These are phyloP conservation scores for Hyphopichia pseudoburtonii DNA, from an alignment of 1,139 yeast genomes.

Conservation along the genomic window DNA sequence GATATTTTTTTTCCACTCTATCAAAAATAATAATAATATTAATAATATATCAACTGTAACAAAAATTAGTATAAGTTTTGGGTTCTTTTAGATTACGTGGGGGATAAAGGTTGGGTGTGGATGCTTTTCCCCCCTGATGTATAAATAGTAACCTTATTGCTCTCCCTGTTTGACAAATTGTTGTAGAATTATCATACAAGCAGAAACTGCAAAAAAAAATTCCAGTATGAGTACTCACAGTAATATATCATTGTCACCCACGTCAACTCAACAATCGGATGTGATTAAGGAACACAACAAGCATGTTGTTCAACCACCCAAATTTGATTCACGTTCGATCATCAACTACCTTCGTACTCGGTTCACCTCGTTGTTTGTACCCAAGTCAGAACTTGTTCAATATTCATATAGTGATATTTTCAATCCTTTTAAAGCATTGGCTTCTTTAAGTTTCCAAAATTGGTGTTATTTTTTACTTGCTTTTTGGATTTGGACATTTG, in stretches of 20 bases:
- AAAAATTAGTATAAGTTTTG: no score
- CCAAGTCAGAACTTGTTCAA: constrained; percentile 27
- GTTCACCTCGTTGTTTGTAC: constrained; percentile 30
- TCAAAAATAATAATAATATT: no score
- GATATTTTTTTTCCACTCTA: no score
- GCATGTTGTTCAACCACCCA: constrained; percentile 35
- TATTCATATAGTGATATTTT: constrained; percentile 18
- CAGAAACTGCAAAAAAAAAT: no score
- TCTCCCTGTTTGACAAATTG: no score
- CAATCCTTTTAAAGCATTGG: constrained; percentile 36
- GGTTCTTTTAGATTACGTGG: no score
- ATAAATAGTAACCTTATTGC: no score
- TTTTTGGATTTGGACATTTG: constrained; percentile 61
- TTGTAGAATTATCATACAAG: no score
- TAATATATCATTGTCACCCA: neutral
- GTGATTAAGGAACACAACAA: constrained; percentile 24
- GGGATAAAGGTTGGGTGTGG: no score
- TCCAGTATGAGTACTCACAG: no score
- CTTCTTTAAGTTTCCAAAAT: constrained; percentile 6
- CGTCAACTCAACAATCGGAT: constrained; percentile 1
- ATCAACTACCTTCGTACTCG: constrained; percentile 28
- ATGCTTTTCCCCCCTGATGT: no score
- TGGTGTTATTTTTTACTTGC: constrained; percentile 3
- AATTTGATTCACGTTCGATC: constrained; percentile 25
- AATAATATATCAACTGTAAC: no score